phyloP scores from a whole-genome alignment of 352 stramenopile genomes.

The Pythium periplocum region DNA sequence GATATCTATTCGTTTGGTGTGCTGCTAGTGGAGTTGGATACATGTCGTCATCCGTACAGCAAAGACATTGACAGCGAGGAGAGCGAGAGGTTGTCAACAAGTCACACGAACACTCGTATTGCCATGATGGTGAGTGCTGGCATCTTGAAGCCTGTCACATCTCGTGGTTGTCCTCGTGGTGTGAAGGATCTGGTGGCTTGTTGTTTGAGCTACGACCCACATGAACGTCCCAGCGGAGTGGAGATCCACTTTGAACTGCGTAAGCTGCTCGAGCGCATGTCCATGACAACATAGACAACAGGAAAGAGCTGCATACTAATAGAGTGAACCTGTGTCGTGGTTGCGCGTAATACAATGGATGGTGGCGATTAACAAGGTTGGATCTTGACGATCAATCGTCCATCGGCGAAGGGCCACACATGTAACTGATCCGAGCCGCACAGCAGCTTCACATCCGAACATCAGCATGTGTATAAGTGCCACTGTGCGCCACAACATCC shows the following conservation, averaged over 20 bases:
- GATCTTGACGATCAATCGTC: no score
- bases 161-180: conserved; percentile 8
- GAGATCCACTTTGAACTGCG: conserved; percentile 23
- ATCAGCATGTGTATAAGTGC: no score
- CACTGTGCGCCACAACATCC: no score
- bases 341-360: no score
- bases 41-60: conserved; percentile 10
- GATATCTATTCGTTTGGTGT: conserved; percentile 32
- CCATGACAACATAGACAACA: no score
- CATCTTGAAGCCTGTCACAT: conserved; percentile 13
- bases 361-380: no score
- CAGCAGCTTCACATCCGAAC: no score
- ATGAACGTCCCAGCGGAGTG: conserved; percentile 14
- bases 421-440: no score
- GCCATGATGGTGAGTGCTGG: conserved; percentile 18
- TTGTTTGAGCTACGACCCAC: conserved; percentile 17
- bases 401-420: no score
- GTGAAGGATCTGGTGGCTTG: conserved; percentile 9
- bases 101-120: conserved; percentile 15
- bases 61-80: conserved; percentile 2
- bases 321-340: no score
- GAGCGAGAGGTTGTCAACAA: not conserved
- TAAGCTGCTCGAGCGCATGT: conserved; percentile 1
- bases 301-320: no score
- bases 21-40: conserved; percentile 25